These are phyloP conservation scores for Mucor circinelloides DNA, from an alignment of 371 early-diverging fungal genomes.

Conservation along the genomic window DNA sequence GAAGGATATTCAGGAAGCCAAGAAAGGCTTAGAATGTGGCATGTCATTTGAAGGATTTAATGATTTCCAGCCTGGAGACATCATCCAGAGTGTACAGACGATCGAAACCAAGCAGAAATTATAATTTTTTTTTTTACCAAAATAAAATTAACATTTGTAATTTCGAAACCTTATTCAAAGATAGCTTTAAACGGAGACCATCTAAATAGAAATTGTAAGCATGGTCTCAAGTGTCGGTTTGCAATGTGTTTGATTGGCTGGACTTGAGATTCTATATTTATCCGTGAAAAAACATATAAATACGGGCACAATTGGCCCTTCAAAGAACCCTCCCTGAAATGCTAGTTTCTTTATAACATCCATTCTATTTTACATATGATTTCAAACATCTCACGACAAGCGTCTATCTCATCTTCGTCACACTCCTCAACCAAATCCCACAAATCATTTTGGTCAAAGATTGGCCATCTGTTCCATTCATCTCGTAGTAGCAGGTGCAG, in stretches of 20 bases:
- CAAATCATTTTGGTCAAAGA: slow-evolving; percentile 23
- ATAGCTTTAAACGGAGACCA: neutral
- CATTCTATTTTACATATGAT: neutral
- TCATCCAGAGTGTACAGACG: slow-evolving; percentile 69
- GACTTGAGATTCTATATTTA: neutral
- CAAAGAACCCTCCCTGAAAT: neutral
- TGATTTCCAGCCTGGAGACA: slow-evolving; percentile 78
- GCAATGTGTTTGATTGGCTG: slow-evolving; percentile 10
- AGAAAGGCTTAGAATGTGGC: slow-evolving; percentile 92
- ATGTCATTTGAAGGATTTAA: slow-evolving; percentile 84
- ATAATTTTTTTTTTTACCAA: slow-evolving; percentile 8
- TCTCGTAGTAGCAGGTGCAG: neutral
- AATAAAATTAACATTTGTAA: slow-evolving; percentile 1
- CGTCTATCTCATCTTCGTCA: slow-evolving; percentile 8
- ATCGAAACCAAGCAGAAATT: slow-evolving; percentile 57
- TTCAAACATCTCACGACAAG: neutral
- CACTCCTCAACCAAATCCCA: slow-evolving; percentile 18
- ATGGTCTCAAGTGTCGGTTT: slow-evolving; percentile 18
- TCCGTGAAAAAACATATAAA: slow-evolving; percentile 12
- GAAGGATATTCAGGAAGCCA: slow-evolving; percentile 85
- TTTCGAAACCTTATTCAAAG: neutral
- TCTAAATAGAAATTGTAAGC: neutral
- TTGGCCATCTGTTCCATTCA: slow-evolving; percentile 15
- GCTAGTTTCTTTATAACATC: neutral
- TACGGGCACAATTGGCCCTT: neutral